These are phyloP conservation scores for Mycena haematopus DNA, from an alignment of 768 basidiomycete species.

Conservation along the genomic window DNA sequence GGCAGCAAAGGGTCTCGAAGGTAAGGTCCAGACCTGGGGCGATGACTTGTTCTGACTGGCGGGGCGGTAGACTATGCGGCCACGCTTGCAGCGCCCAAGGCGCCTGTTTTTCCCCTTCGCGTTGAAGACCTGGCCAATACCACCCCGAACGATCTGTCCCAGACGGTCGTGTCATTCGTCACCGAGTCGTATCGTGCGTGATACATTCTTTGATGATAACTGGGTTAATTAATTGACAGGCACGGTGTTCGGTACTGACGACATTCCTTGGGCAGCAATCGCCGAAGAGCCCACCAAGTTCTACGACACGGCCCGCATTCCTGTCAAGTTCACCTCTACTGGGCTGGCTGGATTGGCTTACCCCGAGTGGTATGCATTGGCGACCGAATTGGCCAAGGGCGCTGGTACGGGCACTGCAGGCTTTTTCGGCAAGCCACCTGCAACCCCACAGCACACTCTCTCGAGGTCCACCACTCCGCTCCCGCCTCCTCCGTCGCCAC, in stretches of 20 bases:
- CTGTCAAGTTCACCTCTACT: not conserved
- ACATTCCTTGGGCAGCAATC: constrained; percentile 12
- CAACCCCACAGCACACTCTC: not conserved
- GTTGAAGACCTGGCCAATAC: not conserved
- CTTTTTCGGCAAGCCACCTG: not conserved
- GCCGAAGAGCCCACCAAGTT: constrained; percentile 5
- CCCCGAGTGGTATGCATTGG: not conserved
- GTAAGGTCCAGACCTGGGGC: not conserved
- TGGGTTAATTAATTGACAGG: not conserved
- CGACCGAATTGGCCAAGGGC: not conserved
- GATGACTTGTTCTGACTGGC: not conserved
- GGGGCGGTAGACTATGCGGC: not conserved
- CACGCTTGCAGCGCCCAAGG: not conserved
- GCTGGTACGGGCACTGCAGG: not conserved
- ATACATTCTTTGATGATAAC: not conserved
- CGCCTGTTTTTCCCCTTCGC: not conserved
- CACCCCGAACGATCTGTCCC: not conserved
- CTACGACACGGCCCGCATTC: not conserved
- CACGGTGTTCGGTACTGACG: constrained; percentile 1
- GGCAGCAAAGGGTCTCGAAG: constrained; percentile 15
- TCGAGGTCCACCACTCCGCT: too few species aligned
- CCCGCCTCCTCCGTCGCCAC: too few species aligned
- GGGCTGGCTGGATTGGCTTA: not conserved
- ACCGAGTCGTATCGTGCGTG: constrained; percentile 4
- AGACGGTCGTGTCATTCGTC: not conserved